Evolutionary conservation across 129 eudicot species (phyloP).

Genomic region (Flaveria bidentis): DNA sequence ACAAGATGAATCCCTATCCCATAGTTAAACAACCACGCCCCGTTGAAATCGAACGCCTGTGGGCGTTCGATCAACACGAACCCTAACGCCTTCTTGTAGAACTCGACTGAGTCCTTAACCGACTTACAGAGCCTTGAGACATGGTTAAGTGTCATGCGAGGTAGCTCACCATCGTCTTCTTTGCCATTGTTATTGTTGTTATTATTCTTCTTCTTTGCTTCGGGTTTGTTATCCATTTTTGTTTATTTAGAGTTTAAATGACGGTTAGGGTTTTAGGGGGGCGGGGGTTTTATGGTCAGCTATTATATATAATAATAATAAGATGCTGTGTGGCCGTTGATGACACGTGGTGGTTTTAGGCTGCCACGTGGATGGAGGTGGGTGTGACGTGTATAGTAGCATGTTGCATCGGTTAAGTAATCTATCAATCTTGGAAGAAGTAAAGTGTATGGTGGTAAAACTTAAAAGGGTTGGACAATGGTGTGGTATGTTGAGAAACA

Average conservation of each 20-base stretch:
- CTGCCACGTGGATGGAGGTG: constrained; percentile 14
- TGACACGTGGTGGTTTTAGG: constrained; percentile 13
- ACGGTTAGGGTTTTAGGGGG: constrained; percentile 13
- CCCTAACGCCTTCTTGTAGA: constrained; percentile 68
- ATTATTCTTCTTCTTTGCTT: background rate
- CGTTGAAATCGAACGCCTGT: constrained; percentile 64
- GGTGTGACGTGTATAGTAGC: background rate
- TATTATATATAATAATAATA: too few relatives aligned
- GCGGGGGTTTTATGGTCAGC: constrained; percentile 30
- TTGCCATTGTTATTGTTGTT: background rate
- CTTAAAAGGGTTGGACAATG: background rate
- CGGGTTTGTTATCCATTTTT: constrained; percentile 12
- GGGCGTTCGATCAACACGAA: constrained; percentile 72
- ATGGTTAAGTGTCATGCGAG: constrained; percentile 77
- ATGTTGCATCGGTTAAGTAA: background rate
- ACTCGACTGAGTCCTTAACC: constrained; percentile 64
- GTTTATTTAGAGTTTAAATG: background rate
- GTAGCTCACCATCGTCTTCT: constrained; percentile 28
- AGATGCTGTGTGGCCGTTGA: constrained; percentile 26
- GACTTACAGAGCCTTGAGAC: constrained; percentile 72
- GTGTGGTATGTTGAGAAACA: background rate
- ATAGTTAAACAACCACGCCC: constrained; percentile 84
- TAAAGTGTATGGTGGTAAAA: background rate
- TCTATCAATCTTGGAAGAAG: background rate
- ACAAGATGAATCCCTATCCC: constrained; percentile 74